phyloP scores from a whole-genome alignment of 148 eudicot genomes.

The Drosera capensis region DNA sequence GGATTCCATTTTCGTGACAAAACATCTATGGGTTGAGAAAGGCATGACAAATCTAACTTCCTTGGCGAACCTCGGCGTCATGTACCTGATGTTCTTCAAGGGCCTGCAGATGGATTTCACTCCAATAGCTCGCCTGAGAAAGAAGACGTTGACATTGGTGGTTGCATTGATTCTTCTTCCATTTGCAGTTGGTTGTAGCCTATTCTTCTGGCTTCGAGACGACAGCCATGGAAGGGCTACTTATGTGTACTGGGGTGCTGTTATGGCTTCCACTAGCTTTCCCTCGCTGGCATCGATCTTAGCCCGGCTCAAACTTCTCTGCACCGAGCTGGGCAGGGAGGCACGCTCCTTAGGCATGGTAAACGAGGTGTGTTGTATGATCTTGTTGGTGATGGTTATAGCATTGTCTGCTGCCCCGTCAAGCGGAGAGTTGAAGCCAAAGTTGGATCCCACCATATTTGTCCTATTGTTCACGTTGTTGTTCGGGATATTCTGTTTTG shows the following conservation, averaged over 20 bases:
- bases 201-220: background rate
- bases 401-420: background rate
- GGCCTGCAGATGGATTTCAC: background rate
- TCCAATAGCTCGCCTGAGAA: background rate
- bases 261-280: background rate
- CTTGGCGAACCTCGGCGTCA: background rate
- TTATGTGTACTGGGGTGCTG: background rate
- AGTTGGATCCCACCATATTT: background rate
- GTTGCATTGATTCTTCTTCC: background rate
- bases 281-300: background rate
- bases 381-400: background rate
- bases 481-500: conserved; percentile 7
- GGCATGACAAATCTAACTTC: background rate
- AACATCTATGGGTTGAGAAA: background rate
- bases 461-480: background rate
- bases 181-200: background rate
- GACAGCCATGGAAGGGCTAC: background rate
- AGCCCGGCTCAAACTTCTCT: background rate
- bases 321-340: background rate
- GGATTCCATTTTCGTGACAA: background rate
- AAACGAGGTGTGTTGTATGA: background rate
- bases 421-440: background rate
- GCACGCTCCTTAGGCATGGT: background rate
- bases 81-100: background rate
- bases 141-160: background rate